Evolutionary conservation across 192 early-diverging fungal genomes (phyloP), one percentile per base, ranked within the genome.

Genomic region (Chytriomyces confervae): DNA sequence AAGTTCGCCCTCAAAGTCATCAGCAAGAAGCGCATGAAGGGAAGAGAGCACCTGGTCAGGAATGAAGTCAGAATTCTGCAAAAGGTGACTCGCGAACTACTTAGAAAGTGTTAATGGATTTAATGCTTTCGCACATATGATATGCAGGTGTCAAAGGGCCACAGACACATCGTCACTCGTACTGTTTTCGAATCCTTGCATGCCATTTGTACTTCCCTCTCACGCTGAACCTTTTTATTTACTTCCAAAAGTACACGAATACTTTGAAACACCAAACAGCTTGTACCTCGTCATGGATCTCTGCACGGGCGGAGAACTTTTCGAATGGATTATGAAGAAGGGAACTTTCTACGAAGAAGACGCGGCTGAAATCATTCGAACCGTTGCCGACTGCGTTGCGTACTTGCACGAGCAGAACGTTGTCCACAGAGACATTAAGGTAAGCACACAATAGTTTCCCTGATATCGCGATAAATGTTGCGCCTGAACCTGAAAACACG

Each of bases 1-100:
- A 86, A 89, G 46, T 94, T 93, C 23, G 97, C 97, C 0, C 86
- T 96, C 75, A 98, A 98, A 84, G 90, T 98, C 53, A 97, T 98
- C 83, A 90, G 89, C 80, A 97, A 97, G 80, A 87, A 91, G 67
- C 89, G 91, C 10, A 91, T 96, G 72, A 89, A 80, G 36, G 92
- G 91, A 57, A 91, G 96, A 66, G 94, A 92, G 75, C 86, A 91
- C 46, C 94, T 97, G 92, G 95, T 98, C 8, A 77, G 91, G 50
- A 93, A 94, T 81, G 97, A 98, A 83, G 95, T 98, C 81, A 85
- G 93, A 50, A 92, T 97, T 43, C 87, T 98, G 78, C 86, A 91
- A 67, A 87, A 86, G 65, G 80, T 36, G 36, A 36, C 36, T 36
- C 36, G 36, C 36, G 36, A 36, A 36, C 36, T 36, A 36, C 36